Evolutionary conservation across 257 asterid genomes (phyloP).

Genomic region (Capsicum chinense): DNA sequence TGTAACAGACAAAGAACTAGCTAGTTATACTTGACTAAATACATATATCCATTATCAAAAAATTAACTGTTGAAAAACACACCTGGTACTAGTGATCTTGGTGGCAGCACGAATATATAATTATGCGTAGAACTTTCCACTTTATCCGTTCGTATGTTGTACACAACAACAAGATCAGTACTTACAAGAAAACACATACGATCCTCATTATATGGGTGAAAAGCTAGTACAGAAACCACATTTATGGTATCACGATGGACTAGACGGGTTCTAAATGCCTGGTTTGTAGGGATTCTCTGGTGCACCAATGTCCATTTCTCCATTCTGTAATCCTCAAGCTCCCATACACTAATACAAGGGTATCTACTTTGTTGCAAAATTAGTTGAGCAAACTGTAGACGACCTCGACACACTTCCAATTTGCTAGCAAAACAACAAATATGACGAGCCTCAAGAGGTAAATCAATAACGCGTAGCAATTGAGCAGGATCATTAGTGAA

Average conservation of each 20-base stretch:
- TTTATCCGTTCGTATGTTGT: neutral
- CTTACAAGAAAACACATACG: neutral
- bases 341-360: neutral
- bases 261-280: neutral
- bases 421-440: neutral
- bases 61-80: neutral
- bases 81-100: neutral
- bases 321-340: neutral
- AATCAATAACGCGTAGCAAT: neutral
- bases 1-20: no score
- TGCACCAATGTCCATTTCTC: no score
- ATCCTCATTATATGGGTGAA: neutral
- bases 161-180: neutral
- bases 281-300: neutral
- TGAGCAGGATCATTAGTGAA: neutral
- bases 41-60: neutral
- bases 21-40: neutral
- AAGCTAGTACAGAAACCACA: neutral
- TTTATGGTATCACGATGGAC: no score
- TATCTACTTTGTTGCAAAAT: neutral
- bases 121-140: neutral
- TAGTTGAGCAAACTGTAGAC: neutral
- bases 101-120: neutral
- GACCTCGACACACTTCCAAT: neutral
- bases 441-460: neutral